Conservation (phyloP, 139 green algal species). For the Pseudopediastrum boryanum region DNA sequence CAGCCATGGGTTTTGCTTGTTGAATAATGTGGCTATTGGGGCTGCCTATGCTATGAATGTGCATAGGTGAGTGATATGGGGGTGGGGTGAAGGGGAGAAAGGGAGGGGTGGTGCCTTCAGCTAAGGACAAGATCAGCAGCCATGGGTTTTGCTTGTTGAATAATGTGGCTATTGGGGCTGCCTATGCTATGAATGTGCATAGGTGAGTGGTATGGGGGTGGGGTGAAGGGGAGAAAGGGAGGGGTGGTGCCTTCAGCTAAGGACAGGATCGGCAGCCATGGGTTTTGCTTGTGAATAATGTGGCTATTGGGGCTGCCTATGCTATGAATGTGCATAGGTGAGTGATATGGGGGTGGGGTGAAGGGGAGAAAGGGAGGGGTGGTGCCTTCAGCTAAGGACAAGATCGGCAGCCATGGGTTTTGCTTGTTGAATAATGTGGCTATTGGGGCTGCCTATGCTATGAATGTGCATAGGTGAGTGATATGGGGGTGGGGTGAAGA, state of each 20-base stretch:
- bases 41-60: slow-evolving; percentile 87
- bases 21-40: slow-evolving; percentile 93
- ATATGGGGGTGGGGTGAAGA: neutral
- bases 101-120: too few species aligned
- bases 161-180: slow-evolving; percentile 90
- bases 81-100: neutral
- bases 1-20: slow-evolving; percentile 96
- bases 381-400: too few species aligned
- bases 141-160: slow-evolving; percentile 97
- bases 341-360: neutral
- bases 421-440: slow-evolving; percentile 96
- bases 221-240: neutral
- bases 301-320: slow-evolving; percentile 90
- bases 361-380: neutral
- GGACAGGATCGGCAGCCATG: too few species aligned
- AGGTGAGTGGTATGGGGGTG: slow-evolving; percentile 34
- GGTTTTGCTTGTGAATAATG: slow-evolving; percentile 97
- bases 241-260: too few species aligned
- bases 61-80: slow-evolving; percentile 56
- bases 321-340: slow-evolving; percentile 79
- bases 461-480: slow-evolving; percentile 71
- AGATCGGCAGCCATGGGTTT: slow-evolving; percentile 95
- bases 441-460: slow-evolving; percentile 88
- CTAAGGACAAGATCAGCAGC: too few species aligned
- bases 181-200: slow-evolving; percentile 87